These are phyloP conservation scores for Trichaptum fuscoviolaceum DNA, from an alignment of 768 basidiomycete species.

Conservation along the genomic window DNA sequence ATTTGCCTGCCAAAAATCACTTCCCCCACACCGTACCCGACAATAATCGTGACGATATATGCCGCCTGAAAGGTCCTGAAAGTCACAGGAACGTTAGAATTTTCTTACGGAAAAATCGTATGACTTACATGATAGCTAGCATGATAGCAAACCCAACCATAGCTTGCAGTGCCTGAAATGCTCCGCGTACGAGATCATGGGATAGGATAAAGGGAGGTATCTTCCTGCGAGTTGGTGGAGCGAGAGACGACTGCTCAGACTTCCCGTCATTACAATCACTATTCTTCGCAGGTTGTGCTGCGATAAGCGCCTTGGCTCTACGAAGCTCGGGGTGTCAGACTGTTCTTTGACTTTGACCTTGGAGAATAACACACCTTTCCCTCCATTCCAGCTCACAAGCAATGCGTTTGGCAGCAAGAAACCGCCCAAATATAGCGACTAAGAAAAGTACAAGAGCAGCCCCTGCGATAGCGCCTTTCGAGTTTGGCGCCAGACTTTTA, in stretches of 20 bases:
- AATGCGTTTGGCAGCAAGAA: conserved; percentile 52
- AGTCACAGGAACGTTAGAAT: neutral
- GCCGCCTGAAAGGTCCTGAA: conserved; percentile 79
- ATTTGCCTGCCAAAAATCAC: conserved; percentile 52
- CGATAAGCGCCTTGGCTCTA: neutral
- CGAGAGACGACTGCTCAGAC: neutral
- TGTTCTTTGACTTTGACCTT: conserved; percentile 10
- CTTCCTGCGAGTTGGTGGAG: conserved; percentile 23
- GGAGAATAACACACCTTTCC: conserved; percentile 37
- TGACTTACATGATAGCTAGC: conserved; percentile 72
- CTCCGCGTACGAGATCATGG: conserved; percentile 69
- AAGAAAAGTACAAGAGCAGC: conserved; percentile 68
- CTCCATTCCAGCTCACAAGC: conserved; percentile 55
- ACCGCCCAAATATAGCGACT: conserved; percentile 67
- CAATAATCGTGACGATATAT: conserved; percentile 66
- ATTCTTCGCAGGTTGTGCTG: neutral
- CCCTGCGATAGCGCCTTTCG: conserved; percentile 65
- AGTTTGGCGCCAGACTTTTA: conserved; percentile 59
- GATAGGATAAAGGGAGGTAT: conserved; percentile 58
- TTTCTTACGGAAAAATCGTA: conserved; percentile 2
- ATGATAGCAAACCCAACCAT: conserved; percentile 67
- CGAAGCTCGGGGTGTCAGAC: conserved; percentile 2
- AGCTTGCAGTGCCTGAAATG: conserved; percentile 57
- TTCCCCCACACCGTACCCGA: conserved; percentile 74
- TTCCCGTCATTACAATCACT: neutral